Percentiles rank a stretch among this genome's conserved stretches.
phyloP scores from a whole-genome alignment of 2,329 filamentous ascomycete genomes.

The Mycocentrospora acerina region DNA sequence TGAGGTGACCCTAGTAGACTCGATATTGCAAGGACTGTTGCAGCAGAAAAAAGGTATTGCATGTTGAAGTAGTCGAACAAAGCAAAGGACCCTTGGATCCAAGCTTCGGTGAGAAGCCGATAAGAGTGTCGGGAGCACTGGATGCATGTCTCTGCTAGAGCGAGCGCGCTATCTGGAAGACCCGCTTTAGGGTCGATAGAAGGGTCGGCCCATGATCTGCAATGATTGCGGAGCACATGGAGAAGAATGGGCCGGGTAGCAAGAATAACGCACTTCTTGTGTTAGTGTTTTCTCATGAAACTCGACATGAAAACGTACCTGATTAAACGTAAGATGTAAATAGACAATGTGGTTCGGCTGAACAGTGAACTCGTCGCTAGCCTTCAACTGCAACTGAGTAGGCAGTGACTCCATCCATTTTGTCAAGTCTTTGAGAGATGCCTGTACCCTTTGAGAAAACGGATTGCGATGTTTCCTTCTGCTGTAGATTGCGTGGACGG shows the following conservation, averaged over 20 bases:
- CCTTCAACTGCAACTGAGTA: constrained; percentile 32
- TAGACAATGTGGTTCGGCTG: constrained; percentile 29
- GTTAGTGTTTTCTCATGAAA: constrained; percentile 1
- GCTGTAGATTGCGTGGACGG: constrained; percentile 32
- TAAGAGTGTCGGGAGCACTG: constrained; percentile 50
- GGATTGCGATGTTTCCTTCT: constrained; percentile 24
- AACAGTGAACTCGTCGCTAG: constrained; percentile 13
- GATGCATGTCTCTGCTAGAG: constrained; percentile 49
- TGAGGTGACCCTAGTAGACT: constrained; percentile 36
- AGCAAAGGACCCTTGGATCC: constrained; percentile 51
- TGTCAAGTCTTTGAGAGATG: constrained; percentile 38
- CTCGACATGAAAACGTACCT: constrained; percentile 13
- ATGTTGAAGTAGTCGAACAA: constrained; percentile 53
- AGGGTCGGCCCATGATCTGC: constrained; percentile 8
- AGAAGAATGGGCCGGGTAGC: constrained; percentile 38
- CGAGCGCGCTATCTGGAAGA: constrained; percentile 34
- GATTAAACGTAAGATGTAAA: constrained; percentile 41
- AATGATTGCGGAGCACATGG: constrained; percentile 28
- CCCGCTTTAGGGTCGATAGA: constrained; percentile 2
- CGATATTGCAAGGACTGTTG: constrained; percentile 49
- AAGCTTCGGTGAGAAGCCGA: constrained; percentile 46
- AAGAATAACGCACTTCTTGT: constrained; percentile 27
- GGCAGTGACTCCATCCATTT: constrained; percentile 43
- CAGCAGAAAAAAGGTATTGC: constrained; percentile 51
- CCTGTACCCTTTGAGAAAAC: constrained; percentile 42